These are phyloP conservation scores for Periconia digitata DNA, from an alignment of 2,329 filamentous ascomycete genomes.

Conservation along the genomic window DNA sequence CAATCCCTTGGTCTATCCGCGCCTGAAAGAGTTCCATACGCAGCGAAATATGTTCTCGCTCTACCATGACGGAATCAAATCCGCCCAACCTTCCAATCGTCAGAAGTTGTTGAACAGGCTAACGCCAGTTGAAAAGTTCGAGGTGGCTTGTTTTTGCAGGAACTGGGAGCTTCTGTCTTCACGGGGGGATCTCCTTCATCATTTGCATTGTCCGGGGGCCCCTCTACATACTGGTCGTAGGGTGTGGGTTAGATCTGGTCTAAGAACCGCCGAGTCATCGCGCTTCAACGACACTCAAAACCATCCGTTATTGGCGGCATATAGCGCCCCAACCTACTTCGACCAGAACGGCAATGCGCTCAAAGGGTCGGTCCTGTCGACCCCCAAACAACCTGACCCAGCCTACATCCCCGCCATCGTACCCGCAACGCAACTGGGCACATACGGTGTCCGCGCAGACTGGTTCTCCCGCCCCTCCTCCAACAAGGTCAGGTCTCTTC, in stretches of 20 bases:
- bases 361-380: constrained; percentile 5
- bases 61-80: no score
- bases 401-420: constrained; percentile 4
- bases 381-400: not conserved
- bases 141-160: no score
- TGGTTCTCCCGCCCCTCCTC: constrained; percentile 19
- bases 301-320: not conserved
- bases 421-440: constrained; percentile 17
- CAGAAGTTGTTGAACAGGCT: no score
- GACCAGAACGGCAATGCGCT: constrained; percentile 19
- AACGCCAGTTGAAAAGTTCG: no score
- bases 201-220: no score
- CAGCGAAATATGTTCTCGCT: not conserved
- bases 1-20: constrained; percentile 11
- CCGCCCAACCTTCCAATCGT: no score
- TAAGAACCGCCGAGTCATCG: not conserved
- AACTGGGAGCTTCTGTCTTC: no score
- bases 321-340: constrained; percentile 15
- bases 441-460: constrained; percentile 16
- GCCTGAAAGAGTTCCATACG: not conserved
- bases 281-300: not conserved
- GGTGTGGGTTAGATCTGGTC: no score
- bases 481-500: constrained; percentile 16
- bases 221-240: no score
- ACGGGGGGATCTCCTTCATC: no score